Evolutionary conservation across 257 asterid species (phyloP), one percentile per base, ranked within the genome.

Genomic region (Lithospermum erythrorhizon): DNA sequence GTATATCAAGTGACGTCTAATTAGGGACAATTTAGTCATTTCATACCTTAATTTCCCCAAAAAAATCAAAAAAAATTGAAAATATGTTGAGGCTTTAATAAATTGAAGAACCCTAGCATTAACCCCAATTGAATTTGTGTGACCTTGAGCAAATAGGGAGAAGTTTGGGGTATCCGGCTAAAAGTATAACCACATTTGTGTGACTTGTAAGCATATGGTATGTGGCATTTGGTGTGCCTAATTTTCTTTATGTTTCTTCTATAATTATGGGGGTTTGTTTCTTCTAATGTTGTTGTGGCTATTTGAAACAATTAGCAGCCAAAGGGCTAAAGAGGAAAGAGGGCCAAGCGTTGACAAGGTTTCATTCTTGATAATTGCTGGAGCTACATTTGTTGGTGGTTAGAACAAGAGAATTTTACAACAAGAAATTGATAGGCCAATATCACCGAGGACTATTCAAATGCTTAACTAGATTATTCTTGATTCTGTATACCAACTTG

Each of bases 361-460:
- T 21, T 74, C 85, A 9, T 82, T 82, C 59, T 65, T 82, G 21
- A 74, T 82, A 41, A 76, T 82, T 41, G 70, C 81, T 0, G 85
- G 65, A 2, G 63, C 85, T 3, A 76, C 88, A 0, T 24, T 79
- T 30, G 63, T 76, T 9, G 79, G 81, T 73, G 25, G 7, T 80
- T 51, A 76, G 94, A 61, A 85, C 94, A 3, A 71, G 75, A 47
- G 70, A 71, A 21, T 85, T 85, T 51, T 85, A 85, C 57, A 70
- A 51, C 21, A 29, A 6, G 66, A 23, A 19, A 57, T 37, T 21
- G 77, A 63, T 13, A 37, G 18, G 0, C 18, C 49, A 41, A 41
- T 41, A 41, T 14, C 16, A 41, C 4, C 49, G n/a, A n/a, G n/a
- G n/a, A n/a, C n/a, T n/a, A n/a, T n/a, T n/a, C n/a, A n/a, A n/a